These are phyloP conservation scores for Tolypocladium album DNA, from an alignment of 2,329 filamentous ascomycete genomes.

Conservation along the genomic window DNA sequence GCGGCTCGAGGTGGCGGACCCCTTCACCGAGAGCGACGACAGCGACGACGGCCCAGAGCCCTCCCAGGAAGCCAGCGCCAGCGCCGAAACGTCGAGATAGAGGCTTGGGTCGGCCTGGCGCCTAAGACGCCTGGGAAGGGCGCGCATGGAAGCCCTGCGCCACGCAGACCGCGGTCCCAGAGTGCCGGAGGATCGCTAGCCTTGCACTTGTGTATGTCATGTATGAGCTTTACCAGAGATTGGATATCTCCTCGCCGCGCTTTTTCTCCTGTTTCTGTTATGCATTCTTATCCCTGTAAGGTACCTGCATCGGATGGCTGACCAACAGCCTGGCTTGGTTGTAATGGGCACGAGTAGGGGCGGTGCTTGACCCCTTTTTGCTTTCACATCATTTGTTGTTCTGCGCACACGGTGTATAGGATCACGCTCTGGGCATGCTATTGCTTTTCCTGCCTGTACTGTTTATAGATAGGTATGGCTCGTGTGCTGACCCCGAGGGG, in stretches of 20 bases:
- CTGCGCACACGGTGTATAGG: neutral
- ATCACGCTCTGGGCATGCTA: neutral
- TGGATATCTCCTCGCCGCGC: neutral
- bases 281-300: neutral
- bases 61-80: slow-evolving; percentile 4
- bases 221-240: neutral
- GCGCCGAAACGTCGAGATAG: slow-evolving; percentile 1
- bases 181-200: neutral
- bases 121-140: neutral
- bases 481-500: neutral
- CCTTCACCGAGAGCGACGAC: slow-evolving; percentile 21
- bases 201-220: neutral
- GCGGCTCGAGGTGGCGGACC: slow-evolving; percentile 40
- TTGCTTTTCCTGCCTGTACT: neutral
- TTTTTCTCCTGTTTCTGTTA: neutral
- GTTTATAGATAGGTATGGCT: neutral
- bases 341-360: neutral
- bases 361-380: neutral
- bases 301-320: neutral
- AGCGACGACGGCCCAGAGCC: slow-evolving; percentile 8
- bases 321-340: neutral
- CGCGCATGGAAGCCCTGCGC: neutral
- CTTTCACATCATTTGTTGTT: neutral
- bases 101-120: neutral
- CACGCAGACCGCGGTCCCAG: neutral